Evolutionary conservation across 75 land plant genomes (phyloP), one percentile per base, ranked within the genome.

Genomic region (Sequoiadendron giganteum): DNA sequence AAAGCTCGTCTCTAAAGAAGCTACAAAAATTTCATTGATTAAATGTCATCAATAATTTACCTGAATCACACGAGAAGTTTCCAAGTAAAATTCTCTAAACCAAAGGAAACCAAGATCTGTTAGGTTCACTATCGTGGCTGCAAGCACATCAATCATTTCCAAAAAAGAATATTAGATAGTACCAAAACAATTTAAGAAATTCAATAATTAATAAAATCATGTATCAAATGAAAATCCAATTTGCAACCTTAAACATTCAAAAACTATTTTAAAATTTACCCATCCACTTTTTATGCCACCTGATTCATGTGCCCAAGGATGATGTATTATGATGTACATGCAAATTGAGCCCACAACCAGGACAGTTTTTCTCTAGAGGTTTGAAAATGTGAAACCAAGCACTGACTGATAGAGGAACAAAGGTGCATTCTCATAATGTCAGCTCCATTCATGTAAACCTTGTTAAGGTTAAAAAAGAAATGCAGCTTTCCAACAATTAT

Each of bases 1-100:
- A 56, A 58, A 58, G 65, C 25, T 58, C 28, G 21, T 21, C 65
- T 47, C 84, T 11, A 82, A 82, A 25, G 47, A 82, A n/a, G 34
- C 30, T 9, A 47, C 3, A 34, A 85, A 85, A 16, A 30, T 56
- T 56, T 10, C 43, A 86, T 77, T 32, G 38, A 86, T 38, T 21
- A 76, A 78, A 28, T 36, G 14, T 4, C 55, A 80, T 15, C 38
- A 88, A n/a, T 13, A 88, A 30, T 34, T 86, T 89, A 98, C 99
- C 99, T 98, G 99, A 68, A 98, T 98, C 65, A 98, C 99, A 88
- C 99, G 99, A 75, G 99, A 98, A 43, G 99, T 94, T 90, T 98
- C 99, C 91, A 98, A 90, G 89, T 97, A 98, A 90, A 98, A 97
- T 89, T 98, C 99, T 87, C 99, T 90, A 87, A 97, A 98, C 99